These are phyloP conservation scores for Chaetomium sp. DNA, from an alignment of 2,329 filamentous ascomycete species.

Conservation along the genomic window DNA sequence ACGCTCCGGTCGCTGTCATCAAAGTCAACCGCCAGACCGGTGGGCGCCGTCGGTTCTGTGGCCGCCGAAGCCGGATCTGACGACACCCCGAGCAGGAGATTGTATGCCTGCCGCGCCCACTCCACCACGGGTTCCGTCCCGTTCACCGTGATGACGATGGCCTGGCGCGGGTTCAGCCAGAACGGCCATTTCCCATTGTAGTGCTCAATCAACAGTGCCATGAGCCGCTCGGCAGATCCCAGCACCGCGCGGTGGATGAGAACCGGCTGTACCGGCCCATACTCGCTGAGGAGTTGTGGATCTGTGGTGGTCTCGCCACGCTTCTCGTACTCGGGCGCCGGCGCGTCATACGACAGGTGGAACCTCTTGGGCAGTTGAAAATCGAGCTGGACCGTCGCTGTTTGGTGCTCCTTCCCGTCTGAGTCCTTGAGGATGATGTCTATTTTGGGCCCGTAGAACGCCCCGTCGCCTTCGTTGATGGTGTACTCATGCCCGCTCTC, in stretches of 20 bases:
- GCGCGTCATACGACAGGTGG: slow-evolving; percentile 65
- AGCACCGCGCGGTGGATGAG: slow-evolving; percentile 81
- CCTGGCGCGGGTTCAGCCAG: slow-evolving; percentile 79
- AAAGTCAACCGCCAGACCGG: slow-evolving; percentile 60
- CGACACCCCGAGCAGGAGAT: slow-evolving; percentile 44
- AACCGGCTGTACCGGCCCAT: slow-evolving; percentile 62
- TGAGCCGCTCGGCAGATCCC: slow-evolving; percentile 75
- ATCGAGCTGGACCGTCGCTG: slow-evolving; percentile 82
- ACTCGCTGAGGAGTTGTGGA: slow-evolving; percentile 40
- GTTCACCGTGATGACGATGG: slow-evolving; percentile 67
- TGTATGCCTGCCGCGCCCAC: slow-evolving; percentile 42
- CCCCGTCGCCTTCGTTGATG: slow-evolving; percentile 74
- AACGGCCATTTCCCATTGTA: slow-evolving; percentile 78
- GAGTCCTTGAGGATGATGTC: slow-evolving; percentile 77
- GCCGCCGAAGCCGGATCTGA: slow-evolving; percentile 31
- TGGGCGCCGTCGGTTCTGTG: slow-evolving; percentile 46
- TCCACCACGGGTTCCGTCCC: slow-evolving; percentile 47
- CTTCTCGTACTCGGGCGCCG: slow-evolving; percentile 56
- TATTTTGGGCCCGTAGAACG: slow-evolving; percentile 90
- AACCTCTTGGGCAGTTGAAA: slow-evolving; percentile 85
- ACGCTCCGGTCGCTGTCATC: slow-evolving; percentile 59
- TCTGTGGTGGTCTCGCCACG: slow-evolving; percentile 46
- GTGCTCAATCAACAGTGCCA: slow-evolving; percentile 79
- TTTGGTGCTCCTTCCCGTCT: slow-evolving; percentile 80
- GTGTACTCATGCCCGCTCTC: slow-evolving; percentile 62